phyloP scores from a whole-genome alignment of 129 eudicot genomes.

The Arctium minus region DNA sequence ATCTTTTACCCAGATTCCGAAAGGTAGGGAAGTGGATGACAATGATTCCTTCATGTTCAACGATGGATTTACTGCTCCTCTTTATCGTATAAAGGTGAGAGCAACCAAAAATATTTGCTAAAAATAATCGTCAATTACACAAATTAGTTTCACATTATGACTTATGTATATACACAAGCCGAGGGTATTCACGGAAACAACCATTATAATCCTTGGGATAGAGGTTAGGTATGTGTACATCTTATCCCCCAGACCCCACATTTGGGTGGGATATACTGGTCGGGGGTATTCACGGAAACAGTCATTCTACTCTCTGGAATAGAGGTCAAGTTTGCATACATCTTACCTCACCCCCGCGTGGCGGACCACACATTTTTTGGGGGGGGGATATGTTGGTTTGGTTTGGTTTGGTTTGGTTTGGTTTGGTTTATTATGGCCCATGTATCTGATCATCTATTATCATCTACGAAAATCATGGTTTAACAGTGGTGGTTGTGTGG shows the following conservation, averaged over 20 bases:
- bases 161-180: not conserved
- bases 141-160: not conserved
- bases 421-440: not conserved
- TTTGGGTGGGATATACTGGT: not conserved
- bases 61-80: constrained; percentile 79
- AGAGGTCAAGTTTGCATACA: no score
- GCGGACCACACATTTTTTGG: not conserved
- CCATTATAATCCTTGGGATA: not conserved
- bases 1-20: constrained; percentile 56
- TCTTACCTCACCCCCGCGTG: no score
- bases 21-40: constrained; percentile 97
- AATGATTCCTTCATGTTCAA: constrained; percentile 65
- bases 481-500: not conserved
- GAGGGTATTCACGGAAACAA: not conserved
- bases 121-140: not conserved
- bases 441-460: not conserved
- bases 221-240: not conserved
- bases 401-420: not conserved
- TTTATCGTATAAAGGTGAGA: constrained; percentile 90
- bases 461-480: not conserved
- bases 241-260: not conserved
- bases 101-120: not conserved
- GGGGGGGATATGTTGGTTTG: not conserved
- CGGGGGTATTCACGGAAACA: not conserved
- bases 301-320: no score